Conservation (phyloP, 2,329 filamentous ascomycete species). For the Coniochaeta hoffmannii region DNA sequence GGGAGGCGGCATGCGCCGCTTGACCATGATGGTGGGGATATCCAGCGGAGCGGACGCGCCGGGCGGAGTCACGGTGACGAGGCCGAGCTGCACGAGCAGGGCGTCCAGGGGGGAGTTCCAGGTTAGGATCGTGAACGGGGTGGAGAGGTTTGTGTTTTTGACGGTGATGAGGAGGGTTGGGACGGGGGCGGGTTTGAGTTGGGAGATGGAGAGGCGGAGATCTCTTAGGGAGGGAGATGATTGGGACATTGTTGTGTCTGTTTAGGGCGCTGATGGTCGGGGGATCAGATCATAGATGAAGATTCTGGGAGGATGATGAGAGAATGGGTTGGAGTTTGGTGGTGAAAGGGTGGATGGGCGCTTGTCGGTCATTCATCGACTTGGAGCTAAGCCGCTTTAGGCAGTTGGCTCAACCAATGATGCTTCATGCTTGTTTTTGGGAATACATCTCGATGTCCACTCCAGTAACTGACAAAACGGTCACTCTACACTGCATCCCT, state of each 20-base stretch:
- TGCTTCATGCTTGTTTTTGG: no score
- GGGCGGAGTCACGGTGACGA: constrained; percentile 3
- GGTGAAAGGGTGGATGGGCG: no score
- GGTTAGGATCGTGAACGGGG: constrained; percentile 9
- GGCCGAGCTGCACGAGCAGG: constrained; percentile 6
- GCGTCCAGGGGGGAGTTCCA: constrained; percentile 10
- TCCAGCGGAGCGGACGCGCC: constrained; percentile 1
- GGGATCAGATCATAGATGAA: no score
- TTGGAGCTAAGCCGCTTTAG: no score
- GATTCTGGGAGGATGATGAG: no score
- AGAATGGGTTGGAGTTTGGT: no score
- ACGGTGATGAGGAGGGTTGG: constrained; percentile 7
- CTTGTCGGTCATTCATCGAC: no score
- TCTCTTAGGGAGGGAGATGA: neutral
- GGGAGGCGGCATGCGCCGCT: constrained; percentile 8
- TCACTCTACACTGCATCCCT: no score
- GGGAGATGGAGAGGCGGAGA: neutral
- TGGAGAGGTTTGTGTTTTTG: constrained; percentile 5
- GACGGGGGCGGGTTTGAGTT: neutral
- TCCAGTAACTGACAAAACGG: no score
- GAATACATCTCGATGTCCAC: no score
- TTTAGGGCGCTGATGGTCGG: no score
- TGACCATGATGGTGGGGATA: constrained; percentile 6
- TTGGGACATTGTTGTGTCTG: neutral
- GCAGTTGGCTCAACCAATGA: no score